Conservation (phyloP, 2,329 filamentous ascomycete genomes). For the Alternaria dauci region DNA sequence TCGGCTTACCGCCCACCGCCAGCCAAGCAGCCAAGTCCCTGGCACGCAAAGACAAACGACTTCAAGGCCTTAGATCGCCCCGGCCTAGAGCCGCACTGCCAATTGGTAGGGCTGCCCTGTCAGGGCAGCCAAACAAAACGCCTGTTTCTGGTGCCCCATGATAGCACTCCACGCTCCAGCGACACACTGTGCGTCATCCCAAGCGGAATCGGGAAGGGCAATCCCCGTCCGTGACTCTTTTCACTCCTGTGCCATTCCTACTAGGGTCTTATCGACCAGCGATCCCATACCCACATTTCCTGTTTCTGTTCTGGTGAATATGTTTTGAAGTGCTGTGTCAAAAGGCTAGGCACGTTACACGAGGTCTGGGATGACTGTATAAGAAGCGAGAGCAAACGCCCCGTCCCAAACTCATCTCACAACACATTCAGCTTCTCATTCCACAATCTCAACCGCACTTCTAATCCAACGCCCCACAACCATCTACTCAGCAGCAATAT, state of each 20-base stretch:
- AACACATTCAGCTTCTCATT: not conserved
- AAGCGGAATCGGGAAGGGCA: constrained; percentile 1
- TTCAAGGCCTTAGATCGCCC: constrained; percentile 12
- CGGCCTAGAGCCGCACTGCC: constrained; percentile 5
- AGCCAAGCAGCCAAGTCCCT: constrained; percentile 31
- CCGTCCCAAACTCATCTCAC: not conserved
- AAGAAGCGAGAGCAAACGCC: not conserved
- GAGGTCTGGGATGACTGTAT: not conserved
- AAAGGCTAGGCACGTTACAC: not conserved
- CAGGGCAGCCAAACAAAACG: constrained; percentile 6
- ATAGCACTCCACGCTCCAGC: constrained; percentile 4
- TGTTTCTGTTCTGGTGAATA: constrained; percentile 10
- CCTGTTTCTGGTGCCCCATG: not conserved
- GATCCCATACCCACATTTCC: constrained; percentile 15
- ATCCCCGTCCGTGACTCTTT: constrained; percentile 19
- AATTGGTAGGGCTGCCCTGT: not conserved
- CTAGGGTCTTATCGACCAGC: not conserved
- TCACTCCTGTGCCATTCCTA: constrained; percentile 8
- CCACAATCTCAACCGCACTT: not conserved
- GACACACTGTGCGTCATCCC: constrained; percentile 18
- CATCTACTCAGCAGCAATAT: not conserved
- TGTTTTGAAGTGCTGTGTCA: constrained; percentile 11
- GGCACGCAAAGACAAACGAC: constrained; percentile 17
- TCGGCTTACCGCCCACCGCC: constrained; percentile 8
- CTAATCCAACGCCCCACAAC: not conserved